Conservation (phyloP, 805 yeast species). For the Zygosaccharomyces gambellarensis region DNA sequence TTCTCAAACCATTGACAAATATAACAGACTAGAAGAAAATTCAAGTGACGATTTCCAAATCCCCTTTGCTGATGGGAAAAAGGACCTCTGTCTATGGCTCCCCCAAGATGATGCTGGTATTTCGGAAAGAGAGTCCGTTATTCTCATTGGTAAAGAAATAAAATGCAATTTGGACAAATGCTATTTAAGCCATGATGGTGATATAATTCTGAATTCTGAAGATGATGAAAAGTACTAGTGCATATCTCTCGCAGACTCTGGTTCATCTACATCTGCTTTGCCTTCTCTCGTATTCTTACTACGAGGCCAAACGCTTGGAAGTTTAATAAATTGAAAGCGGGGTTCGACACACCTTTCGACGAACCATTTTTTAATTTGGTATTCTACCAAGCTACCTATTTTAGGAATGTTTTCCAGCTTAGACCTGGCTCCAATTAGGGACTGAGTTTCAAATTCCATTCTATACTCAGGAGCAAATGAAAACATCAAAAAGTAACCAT, state of each 20-base stretch:
- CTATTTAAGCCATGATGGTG: slow-evolving; percentile 16
- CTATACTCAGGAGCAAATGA: slow-evolving; percentile 90
- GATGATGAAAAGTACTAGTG: not conserved
- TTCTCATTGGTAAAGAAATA: slow-evolving; percentile 16
- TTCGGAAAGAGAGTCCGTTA: slow-evolving; percentile 22
- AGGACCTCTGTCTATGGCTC: slow-evolving; percentile 36
- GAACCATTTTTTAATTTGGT: slow-evolving; percentile 80
- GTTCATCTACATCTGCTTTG: slow-evolving; percentile 15
- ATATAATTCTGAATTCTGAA: slow-evolving; percentile 10
- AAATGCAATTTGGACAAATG: slow-evolving; percentile 11
- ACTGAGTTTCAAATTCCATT: slow-evolving; percentile 80
- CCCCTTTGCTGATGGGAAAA: slow-evolving; percentile 15
- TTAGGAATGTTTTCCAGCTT: slow-evolving; percentile 92
- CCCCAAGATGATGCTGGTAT: slow-evolving; percentile 40
- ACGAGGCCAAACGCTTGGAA: slow-evolving; percentile 88
- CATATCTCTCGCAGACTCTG: slow-evolving; percentile 3
- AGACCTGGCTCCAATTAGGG: slow-evolving; percentile 88
- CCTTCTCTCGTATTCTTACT: slow-evolving; percentile 50
- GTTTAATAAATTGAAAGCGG: slow-evolving; percentile 72
- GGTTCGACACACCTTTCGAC: slow-evolving; percentile 93
- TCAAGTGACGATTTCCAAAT: slow-evolving; percentile 5
- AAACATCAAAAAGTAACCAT: slow-evolving; percentile 73
- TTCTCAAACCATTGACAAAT: slow-evolving; percentile 3
- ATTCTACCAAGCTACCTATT: slow-evolving; percentile 77
- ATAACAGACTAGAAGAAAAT: slow-evolving; percentile 1